phyloP scores from a whole-genome alignment of 139 green algal genomes.

The Microglena sp. region DNA sequence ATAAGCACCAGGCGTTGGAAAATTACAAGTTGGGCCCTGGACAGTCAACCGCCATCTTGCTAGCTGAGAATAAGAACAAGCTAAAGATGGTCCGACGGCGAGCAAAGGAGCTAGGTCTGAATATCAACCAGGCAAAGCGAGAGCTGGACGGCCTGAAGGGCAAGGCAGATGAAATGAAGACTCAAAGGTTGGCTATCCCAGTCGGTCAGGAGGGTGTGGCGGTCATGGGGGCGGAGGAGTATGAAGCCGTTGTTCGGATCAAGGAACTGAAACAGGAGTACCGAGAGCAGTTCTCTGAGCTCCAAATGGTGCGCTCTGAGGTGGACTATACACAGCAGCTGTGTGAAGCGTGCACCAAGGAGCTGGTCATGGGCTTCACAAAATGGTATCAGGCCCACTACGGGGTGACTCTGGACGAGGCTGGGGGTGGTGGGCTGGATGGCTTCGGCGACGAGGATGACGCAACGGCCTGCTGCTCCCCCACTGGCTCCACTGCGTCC shows the following conservation, averaged over 20 bases:
- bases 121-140: constrained; percentile 29
- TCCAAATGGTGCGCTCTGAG: constrained; percentile 36
- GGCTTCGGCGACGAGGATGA: neutral
- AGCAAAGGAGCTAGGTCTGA: constrained; percentile 33
- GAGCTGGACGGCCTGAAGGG: constrained; percentile 31
- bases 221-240: constrained; percentile 36
- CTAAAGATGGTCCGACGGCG: constrained; percentile 15
- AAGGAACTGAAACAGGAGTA: constrained; percentile 27
- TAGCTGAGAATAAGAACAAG: constrained; percentile 27
- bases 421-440: neutral
- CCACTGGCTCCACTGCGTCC: neutral
- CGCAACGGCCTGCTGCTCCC: neutral
- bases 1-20: too few species aligned
- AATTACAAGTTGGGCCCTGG: too few species aligned
- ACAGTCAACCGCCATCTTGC: constrained; percentile 12
- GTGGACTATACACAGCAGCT: constrained; percentile 41
- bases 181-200: constrained; percentile 7
- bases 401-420: neutral
- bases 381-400: constrained; percentile 15
- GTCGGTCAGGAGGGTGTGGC: constrained; percentile 25
- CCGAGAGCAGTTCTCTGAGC: constrained; percentile 32
- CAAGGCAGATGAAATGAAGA: constrained; percentile 18
- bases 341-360: constrained; percentile 31
- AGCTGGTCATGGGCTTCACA: constrained; percentile 37
- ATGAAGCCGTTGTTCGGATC: constrained; percentile 16